Conservation (phyloP, 257 asterid species). For the Rhazya stricta region DNA sequence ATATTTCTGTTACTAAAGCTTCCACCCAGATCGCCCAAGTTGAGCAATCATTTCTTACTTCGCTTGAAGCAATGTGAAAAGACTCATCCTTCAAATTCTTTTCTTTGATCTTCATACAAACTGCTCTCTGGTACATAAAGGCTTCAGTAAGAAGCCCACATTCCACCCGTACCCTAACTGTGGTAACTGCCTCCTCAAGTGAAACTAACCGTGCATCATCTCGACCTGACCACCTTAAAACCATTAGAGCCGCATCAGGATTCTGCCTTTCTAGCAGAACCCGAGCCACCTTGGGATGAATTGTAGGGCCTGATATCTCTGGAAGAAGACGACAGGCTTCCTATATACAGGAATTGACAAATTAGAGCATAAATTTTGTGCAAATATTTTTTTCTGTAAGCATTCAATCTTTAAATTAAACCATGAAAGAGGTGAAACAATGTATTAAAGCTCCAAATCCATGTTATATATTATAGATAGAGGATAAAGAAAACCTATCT, state of each 20-base stretch:
- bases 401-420: background rate
- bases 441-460: background rate
- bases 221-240: slow-evolving; percentile 83
- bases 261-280: slow-evolving; percentile 74
- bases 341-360: slow-evolving; percentile 35
- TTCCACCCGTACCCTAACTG: slow-evolving; percentile 78
- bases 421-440: background rate
- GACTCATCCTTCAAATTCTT: slow-evolving; percentile 39
- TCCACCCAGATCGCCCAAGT: slow-evolving; percentile 71
- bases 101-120: slow-evolving; percentile 59
- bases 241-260: slow-evolving; percentile 95
- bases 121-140: slow-evolving; percentile 81
- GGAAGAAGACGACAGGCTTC: slow-evolving; percentile 86
- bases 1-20: slow-evolving; percentile 75
- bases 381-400: background rate
- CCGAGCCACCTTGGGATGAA: slow-evolving; percentile 82
- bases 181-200: slow-evolving; percentile 76
- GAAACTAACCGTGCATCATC: slow-evolving; percentile 60
- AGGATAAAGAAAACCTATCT: background rate
- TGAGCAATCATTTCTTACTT: slow-evolving; percentile 36
- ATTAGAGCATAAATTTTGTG: slow-evolving; percentile 3
- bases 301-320: slow-evolving; percentile 68
- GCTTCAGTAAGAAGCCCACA: slow-evolving; percentile 96
- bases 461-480: background rate
- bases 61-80: slow-evolving; percentile 26